Evolutionary conservation across 2,329 filamentous ascomycete genomes (phyloP).

Genomic region (Fusarium setosum): DNA sequence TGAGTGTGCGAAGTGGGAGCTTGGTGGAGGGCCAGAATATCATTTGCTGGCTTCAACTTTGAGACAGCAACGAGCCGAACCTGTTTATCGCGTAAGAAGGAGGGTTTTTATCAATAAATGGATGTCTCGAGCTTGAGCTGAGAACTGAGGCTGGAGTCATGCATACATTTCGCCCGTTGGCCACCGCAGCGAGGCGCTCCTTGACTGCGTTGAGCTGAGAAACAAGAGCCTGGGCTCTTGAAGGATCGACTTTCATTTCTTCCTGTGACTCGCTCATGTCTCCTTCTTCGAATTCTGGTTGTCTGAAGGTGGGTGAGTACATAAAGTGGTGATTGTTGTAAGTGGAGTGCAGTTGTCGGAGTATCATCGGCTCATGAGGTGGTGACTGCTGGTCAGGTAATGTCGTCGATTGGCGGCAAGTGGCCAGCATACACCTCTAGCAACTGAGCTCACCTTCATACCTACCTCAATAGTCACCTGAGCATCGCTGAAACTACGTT

Average conservation of each 20-base stretch:
- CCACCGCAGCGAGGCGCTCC: slow-evolving; percentile 65
- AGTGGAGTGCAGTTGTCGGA: slow-evolving; percentile 43
- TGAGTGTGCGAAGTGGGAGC: slow-evolving; percentile 71
- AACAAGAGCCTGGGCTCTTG: slow-evolving; percentile 71
- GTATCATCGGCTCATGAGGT: slow-evolving; percentile 51
- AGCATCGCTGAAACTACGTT: too few relatives aligned
- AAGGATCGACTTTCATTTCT: slow-evolving; percentile 71
- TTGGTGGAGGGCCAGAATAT: slow-evolving; percentile 86
- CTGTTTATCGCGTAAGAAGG: slow-evolving; percentile 51
- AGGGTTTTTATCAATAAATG: slow-evolving; percentile 7
- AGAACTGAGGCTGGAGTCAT: neutral
- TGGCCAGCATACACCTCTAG: slow-evolving; percentile 35
- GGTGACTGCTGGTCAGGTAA: slow-evolving; percentile 2
- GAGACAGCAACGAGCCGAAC: slow-evolving; percentile 93
- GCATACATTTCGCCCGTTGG: slow-evolving; percentile 65
- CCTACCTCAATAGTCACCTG: too few relatives aligned
- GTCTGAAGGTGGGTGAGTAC: neutral
- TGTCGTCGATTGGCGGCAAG: neutral
- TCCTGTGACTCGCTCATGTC: slow-evolving; percentile 56
- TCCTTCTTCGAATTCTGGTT: slow-evolving; percentile 6
- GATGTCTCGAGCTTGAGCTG: neutral
- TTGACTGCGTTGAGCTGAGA: slow-evolving; percentile 71
- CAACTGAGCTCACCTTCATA: neutral
- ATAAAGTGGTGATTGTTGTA: slow-evolving; percentile 32
- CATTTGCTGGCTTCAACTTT: slow-evolving; percentile 93